Base-by-base conservation (phyloP, 2,329 filamentous ascomycete species). In the Dactylellina drechsleri region DNA sequence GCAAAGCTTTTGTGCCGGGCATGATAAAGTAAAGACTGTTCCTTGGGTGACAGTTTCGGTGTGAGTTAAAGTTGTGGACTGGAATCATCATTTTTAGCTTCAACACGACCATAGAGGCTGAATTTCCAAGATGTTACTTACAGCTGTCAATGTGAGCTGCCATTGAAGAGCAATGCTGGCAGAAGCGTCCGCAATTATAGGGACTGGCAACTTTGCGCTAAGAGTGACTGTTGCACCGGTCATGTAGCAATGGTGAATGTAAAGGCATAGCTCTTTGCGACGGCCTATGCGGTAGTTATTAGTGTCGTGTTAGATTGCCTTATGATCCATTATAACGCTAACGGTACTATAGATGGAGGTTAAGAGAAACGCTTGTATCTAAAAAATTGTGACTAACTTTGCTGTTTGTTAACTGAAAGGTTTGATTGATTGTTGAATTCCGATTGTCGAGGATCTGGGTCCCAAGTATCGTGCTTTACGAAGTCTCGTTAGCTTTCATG, bases 401-500 rank as follows among this genome's bases (percentile, higher is more conserved):
- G 15, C 50, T 53, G 40, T 65, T 71, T 7, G 66, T 71, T n/a
- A 71, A 45, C 15, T 71, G 66, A 20, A 73, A 73, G 23, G 60
- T 73, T 36, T 73, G 68, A 40, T 61, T 60, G 36, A 73, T 66
- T 7, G 60, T 60, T 6, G 68, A 73, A 49, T 73, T 73, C 28
- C 68, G 49, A 28, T 73, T 73, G 23, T 73, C 68, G 2, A 73
- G 61, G 36, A 73, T 73, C 43, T 73, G 68, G 3, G 61, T 66
- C 47, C 68, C 68, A 10, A 64, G 31, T n/a, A 73, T 73, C 20
- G 66, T 41, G 47, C 68, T 73, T 54, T 72, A 12, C n/a, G 28
- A 18, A n/a, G 20, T 68, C 41, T 56, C 50, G 20, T 50, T 18
- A 23, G 13, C 7, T 47, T 45, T 28, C 23, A 8, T 45, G 8